Conservation (phyloP, 75 land plant species). For the Picea sitchensis region DNA sequence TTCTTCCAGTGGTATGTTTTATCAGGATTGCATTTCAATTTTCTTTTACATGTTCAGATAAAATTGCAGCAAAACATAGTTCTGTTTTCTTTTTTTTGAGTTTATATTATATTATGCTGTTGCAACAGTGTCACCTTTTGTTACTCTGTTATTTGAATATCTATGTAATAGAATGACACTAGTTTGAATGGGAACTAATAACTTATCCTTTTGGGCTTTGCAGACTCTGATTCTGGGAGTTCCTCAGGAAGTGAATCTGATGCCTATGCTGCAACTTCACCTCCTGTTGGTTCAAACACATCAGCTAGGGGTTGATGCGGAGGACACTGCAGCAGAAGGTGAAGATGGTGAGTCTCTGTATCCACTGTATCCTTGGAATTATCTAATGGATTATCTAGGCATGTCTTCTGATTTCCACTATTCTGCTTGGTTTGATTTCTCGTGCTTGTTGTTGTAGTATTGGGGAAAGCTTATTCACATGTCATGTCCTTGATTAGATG, state of each 20-base stretch:
- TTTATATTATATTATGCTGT: not conserved
- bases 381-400: no score
- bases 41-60: not conserved
- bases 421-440: no score
- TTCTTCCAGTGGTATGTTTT: conserved; percentile 66
- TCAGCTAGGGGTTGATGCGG: not conserved
- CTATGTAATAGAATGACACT: not conserved
- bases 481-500: no score
- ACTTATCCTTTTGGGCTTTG: not conserved
- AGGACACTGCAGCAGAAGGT: not conserved
- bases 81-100: not conserved
- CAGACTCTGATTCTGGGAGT: conserved; percentile 13
- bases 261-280: conserved; percentile 4
- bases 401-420: no score
- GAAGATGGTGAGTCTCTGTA: conserved; percentile 9
- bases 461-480: no score
- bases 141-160: not conserved
- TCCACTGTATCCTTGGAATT: not conserved
- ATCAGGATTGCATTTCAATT: not conserved
- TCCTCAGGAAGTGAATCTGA: conserved; percentile 12
- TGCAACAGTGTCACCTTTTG: not conserved
- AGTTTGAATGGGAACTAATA: not conserved
- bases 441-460: no score
- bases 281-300: not conserved
- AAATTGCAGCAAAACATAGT: not conserved